Percentiles rank a stretch among this genome's conserved stretches.
These are phyloP conservation scores for Penicillium fuscoglaucum DNA, from an alignment of 2,329 filamentous ascomycete species.

Conservation along the genomic window DNA sequence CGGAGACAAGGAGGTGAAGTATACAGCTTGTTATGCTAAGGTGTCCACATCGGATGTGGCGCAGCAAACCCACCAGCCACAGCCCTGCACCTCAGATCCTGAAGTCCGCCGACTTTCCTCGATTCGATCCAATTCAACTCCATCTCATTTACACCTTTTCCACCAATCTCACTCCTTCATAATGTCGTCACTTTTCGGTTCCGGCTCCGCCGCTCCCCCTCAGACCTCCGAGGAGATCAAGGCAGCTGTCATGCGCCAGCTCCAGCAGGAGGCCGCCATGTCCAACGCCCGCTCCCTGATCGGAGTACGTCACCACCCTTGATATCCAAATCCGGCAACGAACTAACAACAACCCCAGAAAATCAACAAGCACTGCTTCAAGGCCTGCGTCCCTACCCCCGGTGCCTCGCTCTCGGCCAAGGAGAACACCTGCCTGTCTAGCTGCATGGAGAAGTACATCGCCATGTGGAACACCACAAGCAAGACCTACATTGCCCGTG, in stretches of 20 bases:
- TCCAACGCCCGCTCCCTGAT: constrained; percentile 70
- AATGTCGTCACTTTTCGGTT: constrained; percentile 44
- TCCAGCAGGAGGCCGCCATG: constrained; percentile 64
- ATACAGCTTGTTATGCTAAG: constrained; percentile 18
- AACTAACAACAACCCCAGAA: constrained; percentile 52
- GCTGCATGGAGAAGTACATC: constrained; percentile 86
- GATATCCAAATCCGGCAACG: background rate
- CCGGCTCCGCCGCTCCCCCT: constrained; percentile 31
- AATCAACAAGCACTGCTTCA: constrained; percentile 79
- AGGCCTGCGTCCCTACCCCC: constrained; percentile 70
- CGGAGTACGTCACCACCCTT: constrained; percentile 53
- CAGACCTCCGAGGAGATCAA: constrained; percentile 40
- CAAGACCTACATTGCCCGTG: constrained; percentile 62
- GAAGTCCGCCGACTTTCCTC: constrained; percentile 7
- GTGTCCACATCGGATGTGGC: constrained; percentile 23
- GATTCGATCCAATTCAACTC: constrained; percentile 1
- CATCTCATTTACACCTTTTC: background rate
- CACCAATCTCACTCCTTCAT: constrained; percentile 13
- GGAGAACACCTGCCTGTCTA: constrained; percentile 70
- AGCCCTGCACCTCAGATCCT: constrained; percentile 11
- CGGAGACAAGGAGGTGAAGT: constrained; percentile 10
- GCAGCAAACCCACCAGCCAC: constrained; percentile 9
- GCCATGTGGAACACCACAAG: constrained; percentile 74
- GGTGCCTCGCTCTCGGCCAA: constrained; percentile 64
- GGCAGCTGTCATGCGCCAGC: constrained; percentile 63